Base-by-base conservation (phyloP, 192 early-diverging fungal genomes). In the Coemansia sp. region DNA sequence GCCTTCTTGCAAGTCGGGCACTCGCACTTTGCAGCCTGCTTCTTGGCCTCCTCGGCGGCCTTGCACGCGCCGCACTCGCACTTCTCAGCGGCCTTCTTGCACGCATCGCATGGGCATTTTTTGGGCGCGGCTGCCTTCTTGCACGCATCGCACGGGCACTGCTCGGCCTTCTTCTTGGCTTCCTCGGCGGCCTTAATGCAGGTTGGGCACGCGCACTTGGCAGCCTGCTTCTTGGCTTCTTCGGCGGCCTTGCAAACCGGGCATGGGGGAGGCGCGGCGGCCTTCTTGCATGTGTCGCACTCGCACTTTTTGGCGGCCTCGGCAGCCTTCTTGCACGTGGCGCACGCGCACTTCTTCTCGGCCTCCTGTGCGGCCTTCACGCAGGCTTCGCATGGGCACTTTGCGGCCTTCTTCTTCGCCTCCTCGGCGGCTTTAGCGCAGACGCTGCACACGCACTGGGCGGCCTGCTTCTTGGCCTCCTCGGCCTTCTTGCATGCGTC, bases 141-240 rank as follows among this genome's bases (percentile, higher is more conserved):
- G 45, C 75, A 71, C 2, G 44, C 29, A 31, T 31, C 19, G 69
- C 75, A 78, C 1, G 42, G 18, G 50, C 75, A 78, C 53, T 58
- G 55, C 35, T 61, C 57, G 5, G 73, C 73, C 57, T 67, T 63
- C 45, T 67, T 64, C 60, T 71, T 67, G 16, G 64, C 65, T 3
- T 54, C 71, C 51, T 73, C 61, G 18, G 65, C 71, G 0, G 51
- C 64, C 60, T 73, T 73, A 10, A 51, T 47, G 58, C 74, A 77
- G 1, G 56, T 52, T 21, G 35, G 19, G 57, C 74, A 77, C 24
- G 73, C 59, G 52, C 73, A 76, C 23, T 54, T 40, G 16, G 30
- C 27, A 2, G 68, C 73, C 53, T 66, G 60, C 60, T 65, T 61
- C 53, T 65, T 65, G 38, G 67, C 68, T 21, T 56, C 56, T 23